Conservation (phyloP, 805 yeast species). For the Starmerella stigmatis region DNA sequence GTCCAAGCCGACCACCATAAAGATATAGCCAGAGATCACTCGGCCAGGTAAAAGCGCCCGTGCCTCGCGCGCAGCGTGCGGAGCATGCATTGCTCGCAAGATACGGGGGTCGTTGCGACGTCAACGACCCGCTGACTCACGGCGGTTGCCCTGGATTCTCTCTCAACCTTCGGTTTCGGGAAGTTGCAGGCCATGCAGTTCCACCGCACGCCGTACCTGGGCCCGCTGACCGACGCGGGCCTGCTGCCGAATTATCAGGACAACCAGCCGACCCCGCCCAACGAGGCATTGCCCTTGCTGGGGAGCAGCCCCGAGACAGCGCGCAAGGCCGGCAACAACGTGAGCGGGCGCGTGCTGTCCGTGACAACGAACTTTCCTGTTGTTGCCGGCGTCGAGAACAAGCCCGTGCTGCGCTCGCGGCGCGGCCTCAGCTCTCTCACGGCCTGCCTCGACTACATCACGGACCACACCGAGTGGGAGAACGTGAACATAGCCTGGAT, state of each 20-base stretch:
- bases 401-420: constrained; percentile 34
- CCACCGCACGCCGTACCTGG: constrained; percentile 24
- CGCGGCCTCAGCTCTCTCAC: constrained; percentile 81
- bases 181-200: constrained; percentile 19
- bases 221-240: constrained; percentile 23
- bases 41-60: too few species aligned
- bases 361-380: constrained; percentile 61
- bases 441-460: constrained; percentile 53
- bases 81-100: too few species aligned
- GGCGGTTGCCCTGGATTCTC: too few species aligned
- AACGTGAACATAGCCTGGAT: constrained; percentile 90
- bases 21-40: too few species aligned
- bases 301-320: constrained; percentile 21
- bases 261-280: neutral
- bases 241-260: constrained; percentile 16
- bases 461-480: constrained; percentile 61
- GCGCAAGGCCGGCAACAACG: constrained; percentile 23
- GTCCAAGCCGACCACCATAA: too few species aligned
- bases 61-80: too few species aligned
- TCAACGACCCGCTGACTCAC: neutral
- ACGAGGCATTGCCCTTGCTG: constrained; percentile 10
- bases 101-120: neutral
- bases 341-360: constrained; percentile 58
- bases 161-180: too few species aligned
- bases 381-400: constrained; percentile 38